Conservation (phyloP, 768 basidiomycete genomes). For the Boletus fagicola region DNA sequence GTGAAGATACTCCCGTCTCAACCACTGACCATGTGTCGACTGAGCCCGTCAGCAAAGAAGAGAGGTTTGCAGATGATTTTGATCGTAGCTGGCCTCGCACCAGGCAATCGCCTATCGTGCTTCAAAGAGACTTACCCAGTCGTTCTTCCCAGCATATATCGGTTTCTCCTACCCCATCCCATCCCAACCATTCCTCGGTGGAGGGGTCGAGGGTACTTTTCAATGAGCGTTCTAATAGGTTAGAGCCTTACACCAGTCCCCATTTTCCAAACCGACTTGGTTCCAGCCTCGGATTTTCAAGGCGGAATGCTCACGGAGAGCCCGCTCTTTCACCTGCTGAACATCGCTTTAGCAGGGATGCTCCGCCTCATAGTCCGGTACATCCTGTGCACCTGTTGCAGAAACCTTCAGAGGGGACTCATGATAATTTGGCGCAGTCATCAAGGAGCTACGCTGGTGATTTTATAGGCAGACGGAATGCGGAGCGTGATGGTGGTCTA, state of each 20-base stretch:
- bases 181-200: slow-evolving; percentile 46
- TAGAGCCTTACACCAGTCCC: slow-evolving; percentile 76
- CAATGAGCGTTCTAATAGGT: slow-evolving; percentile 88
- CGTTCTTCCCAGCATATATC: slow-evolving; percentile 33
- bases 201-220: slow-evolving; percentile 79
- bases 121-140: slow-evolving; percentile 41
- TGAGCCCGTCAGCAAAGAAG: slow-evolving; percentile 73
- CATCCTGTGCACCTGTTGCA: slow-evolving; percentile 58
- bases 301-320: slow-evolving; percentile 48
- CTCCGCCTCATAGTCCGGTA: slow-evolving; percentile 39
- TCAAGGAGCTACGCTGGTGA: slow-evolving; percentile 23
- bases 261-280: slow-evolving; percentile 44
- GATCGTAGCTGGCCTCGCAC: slow-evolving; percentile 95
- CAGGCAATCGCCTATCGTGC: slow-evolving; percentile 45
- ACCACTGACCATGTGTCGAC: slow-evolving; percentile 20
- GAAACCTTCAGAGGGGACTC: slow-evolving; percentile 40
- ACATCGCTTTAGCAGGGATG: slow-evolving; percentile 45
- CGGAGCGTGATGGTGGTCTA: slow-evolving; percentile 17
- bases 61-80: slow-evolving; percentile 90
- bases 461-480: slow-evolving; percentile 15
- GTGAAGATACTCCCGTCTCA: slow-evolving; percentile 15
- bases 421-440: slow-evolving; percentile 15
- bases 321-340: slow-evolving; percentile 41
- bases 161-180: slow-evolving; percentile 36
- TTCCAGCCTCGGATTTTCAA: slow-evolving; percentile 33